A percentile compares a stretch with the other conserved stretches of the same genome.
Evolutionary conservation across 495 filamentous ascomycete species (phyloP).

Genomic region (Penicillium roqueforti): DNA sequence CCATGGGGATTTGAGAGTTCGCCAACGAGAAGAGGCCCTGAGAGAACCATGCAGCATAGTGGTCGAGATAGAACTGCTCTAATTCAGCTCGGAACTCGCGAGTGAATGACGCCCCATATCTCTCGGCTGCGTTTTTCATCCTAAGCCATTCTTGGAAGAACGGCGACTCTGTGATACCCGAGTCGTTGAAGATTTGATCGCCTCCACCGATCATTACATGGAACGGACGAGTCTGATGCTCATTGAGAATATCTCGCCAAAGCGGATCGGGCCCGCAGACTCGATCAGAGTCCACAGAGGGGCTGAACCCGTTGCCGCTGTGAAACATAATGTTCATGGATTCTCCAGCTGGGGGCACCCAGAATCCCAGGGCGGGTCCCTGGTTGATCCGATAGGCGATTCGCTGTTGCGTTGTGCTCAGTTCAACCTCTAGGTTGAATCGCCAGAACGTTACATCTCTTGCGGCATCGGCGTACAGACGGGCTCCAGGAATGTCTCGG

Average conservation of each 20-base stretch:
- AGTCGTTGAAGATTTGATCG: conserved; percentile 95
- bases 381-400: conserved; percentile 95
- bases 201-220: conserved; percentile 98
- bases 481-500: conserved; percentile 72
- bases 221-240: conserved; percentile 87
- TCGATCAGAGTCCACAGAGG: conserved; percentile 67
- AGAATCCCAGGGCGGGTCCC: conserved; percentile 85
- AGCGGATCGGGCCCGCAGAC: conserved; percentile 92
- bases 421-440: conserved; percentile 90
- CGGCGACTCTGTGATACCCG: conserved; percentile 63
- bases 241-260: conserved; percentile 93
- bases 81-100: conserved; percentile 77
- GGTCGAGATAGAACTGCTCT: conserved; percentile 78
- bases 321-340: conserved; percentile 99
- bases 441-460: conserved; percentile 92
- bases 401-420: conserved; percentile 67
- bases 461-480: conserved; percentile 79
- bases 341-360: conserved; percentile 82
- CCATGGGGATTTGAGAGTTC: conserved; percentile 92
- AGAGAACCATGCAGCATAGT: conserved; percentile 89
- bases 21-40: conserved; percentile 91
- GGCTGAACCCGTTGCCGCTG: conserved; percentile 92
- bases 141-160: conserved; percentile 78
- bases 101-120: conserved; percentile 69
- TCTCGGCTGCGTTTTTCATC: conserved; percentile 74